Evolutionary conservation across 306 rosid genomes (phyloP).

Genomic region (Ochetophila trinervis): DNA sequence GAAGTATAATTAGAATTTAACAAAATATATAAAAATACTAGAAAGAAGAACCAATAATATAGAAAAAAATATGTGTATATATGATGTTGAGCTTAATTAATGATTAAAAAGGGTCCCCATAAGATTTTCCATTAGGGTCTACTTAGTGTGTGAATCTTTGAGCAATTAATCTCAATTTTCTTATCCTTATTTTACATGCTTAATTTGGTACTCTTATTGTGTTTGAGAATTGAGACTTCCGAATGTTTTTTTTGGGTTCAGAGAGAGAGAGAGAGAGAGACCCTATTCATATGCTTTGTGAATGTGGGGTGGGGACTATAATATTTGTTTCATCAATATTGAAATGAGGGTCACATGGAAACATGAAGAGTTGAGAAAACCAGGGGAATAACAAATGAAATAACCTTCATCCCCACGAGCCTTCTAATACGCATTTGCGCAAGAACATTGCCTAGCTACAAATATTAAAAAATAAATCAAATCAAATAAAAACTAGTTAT

Average conservation of each 20-base stretch:
- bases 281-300: background rate
- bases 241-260: background rate
- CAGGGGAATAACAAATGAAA: background rate
- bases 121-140: slow-evolving; percentile 7
- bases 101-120: background rate
- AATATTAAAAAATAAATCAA: background rate
- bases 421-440: slow-evolving; percentile 29
- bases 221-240: background rate
- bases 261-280: background rate
- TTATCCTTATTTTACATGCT: background rate
- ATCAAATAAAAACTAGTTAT: slow-evolving; percentile 7
- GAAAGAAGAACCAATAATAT: too few species aligned
- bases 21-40: too few species aligned
- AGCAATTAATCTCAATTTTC: background rate
- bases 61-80: background rate
- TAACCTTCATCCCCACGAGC: background rate
- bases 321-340: slow-evolving; percentile 1
- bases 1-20: too few species aligned
- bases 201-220: background rate
- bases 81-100: background rate
- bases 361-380: slow-evolving; percentile 29
- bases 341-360: slow-evolving; percentile 38
- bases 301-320: slow-evolving; percentile 13
- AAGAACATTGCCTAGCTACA: slow-evolving; percentile 4
- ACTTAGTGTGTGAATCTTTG: slow-evolving; percentile 2